phyloP scores from a whole-genome alignment of 192 early-diverging fungal genomes.

The Umbelopsis vinacea region DNA sequence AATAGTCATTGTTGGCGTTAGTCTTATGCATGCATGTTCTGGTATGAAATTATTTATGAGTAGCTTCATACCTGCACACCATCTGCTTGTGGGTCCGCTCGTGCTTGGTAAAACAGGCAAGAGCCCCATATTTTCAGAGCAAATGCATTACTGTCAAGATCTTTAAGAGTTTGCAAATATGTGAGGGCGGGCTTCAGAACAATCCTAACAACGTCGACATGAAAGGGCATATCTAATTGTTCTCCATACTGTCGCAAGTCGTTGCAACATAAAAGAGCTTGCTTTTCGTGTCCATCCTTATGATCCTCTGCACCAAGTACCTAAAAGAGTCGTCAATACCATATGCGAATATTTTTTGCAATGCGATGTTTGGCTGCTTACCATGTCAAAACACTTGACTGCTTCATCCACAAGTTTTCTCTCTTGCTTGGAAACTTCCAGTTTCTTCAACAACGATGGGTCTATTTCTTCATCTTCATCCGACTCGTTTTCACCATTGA shows the following conservation, averaged over 20 bases:
- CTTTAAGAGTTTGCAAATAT: constrained; percentile 1
- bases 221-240: constrained; percentile 24
- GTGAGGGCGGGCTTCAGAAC: not conserved
- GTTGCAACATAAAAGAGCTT: not conserved
- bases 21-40: not conserved
- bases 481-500: constrained; percentile 19
- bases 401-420: constrained; percentile 30
- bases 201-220: not conserved
- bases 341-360: not conserved
- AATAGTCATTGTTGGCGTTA: not conserved
- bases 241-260: constrained; percentile 29
- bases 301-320: not conserved
- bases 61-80: not conserved
- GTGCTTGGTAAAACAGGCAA: constrained; percentile 27
- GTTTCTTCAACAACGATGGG: constrained; percentile 23
- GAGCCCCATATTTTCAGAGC: constrained; percentile 26
- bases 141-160: constrained; percentile 22
- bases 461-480: constrained; percentile 30
- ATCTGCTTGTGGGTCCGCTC: constrained; percentile 8
- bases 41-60: not conserved
- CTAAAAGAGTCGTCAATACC: not conserved
- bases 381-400: constrained; percentile 14
- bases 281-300: constrained; percentile 14
- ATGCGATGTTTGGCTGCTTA: not conserved
- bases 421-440: constrained; percentile 25